Evolutionary conservation across 2,329 filamentous ascomycete species (phyloP), one percentile per base, ranked within the genome.

Genomic region (Truncatella angustata): DNA sequence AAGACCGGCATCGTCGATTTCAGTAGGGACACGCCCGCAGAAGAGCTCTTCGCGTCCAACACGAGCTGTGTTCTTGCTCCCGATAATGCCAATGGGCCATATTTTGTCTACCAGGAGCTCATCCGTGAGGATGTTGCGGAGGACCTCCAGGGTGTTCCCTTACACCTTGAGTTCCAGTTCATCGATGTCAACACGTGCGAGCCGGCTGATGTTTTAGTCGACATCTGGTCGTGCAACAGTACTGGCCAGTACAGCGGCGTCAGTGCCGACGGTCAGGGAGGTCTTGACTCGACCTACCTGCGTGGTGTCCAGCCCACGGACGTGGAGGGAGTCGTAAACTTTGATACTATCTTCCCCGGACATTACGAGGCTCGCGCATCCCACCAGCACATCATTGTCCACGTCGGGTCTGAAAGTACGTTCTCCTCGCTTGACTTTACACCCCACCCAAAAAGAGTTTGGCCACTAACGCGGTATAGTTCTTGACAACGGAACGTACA

Each of bases 291-390:
- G 2, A 77, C 73, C 16, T 79, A 70, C 62, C 67, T 79, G 3
- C 74, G 77, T 3, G 78, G 77, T 32, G 70, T 79, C 39, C 73
- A 77, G 58, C 61, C 66, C 12, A 73, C 74, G 0, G 70, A 79
- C 54, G 55, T 61, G 1, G 73, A 78, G 36, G 77, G 78, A 35
- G 72, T 80, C 9, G 74, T 73, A 12, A 66, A 64, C 44, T 79
- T 80, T 61, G 70, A 76, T 32, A 79, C 74, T 10, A 66, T 72
- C 18, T 72, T 77, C 61, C 73, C 74, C 0, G 74, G 74, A 9
- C 73, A 76, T 58, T 72, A 72, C 60, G 54, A 63, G 32, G 68
- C 68, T 0, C 65, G 71, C 12, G 65, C 70, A 0, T 73, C 66
- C 14, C 74, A 78, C 57, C 70, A 73, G 51, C 74, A 76, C 63